Conservation (phyloP, 352 stramenopile genomes). For the Globisporangium ultimum region DNA sequence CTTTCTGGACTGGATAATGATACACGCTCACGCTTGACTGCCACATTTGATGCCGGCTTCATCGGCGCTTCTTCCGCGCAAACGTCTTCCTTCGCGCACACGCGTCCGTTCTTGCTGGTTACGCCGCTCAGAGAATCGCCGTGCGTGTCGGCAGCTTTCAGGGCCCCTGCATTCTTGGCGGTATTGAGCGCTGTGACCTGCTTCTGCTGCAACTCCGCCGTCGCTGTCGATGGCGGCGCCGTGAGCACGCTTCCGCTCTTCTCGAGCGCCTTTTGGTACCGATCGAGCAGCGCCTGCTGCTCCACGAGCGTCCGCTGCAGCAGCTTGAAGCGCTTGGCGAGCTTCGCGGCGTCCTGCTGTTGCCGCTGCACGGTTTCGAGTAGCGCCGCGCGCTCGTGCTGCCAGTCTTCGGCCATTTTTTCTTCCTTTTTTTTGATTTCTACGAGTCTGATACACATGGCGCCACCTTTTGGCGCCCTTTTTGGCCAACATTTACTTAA, state of each 20-base stretch:
- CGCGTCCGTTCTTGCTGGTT: neutral
- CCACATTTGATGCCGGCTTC: too few relatives aligned
- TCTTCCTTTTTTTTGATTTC: too few relatives aligned
- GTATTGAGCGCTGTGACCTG: neutral
- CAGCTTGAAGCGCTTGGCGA: constrained; percentile 58
- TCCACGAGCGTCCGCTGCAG: constrained; percentile 57
- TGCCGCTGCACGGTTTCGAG: constrained; percentile 45
- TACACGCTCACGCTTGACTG: too few relatives aligned
- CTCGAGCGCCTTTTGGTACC: constrained; percentile 49
- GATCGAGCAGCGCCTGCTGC: constrained; percentile 72
- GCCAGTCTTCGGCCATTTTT: constrained; percentile 21
- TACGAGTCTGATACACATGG: too few relatives aligned
- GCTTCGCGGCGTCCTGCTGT: constrained; percentile 27
- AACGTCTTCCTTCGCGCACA: too few relatives aligned
- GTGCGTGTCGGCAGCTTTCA: neutral
- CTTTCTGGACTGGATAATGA: too few relatives aligned
- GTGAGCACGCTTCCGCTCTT: neutral
- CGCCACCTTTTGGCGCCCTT: too few relatives aligned
- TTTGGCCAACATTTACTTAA: too few relatives aligned
- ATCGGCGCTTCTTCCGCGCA: too few relatives aligned
- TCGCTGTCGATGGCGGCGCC: neutral
- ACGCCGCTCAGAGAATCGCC: too few relatives aligned
- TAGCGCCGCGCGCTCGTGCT: constrained; percentile 37
- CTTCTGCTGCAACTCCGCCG: neutral
- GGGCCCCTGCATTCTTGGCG: neutral